phyloP scores from a whole-genome alignment of 2,329 filamentous ascomycete species.

The Fusarium sp. region DNA sequence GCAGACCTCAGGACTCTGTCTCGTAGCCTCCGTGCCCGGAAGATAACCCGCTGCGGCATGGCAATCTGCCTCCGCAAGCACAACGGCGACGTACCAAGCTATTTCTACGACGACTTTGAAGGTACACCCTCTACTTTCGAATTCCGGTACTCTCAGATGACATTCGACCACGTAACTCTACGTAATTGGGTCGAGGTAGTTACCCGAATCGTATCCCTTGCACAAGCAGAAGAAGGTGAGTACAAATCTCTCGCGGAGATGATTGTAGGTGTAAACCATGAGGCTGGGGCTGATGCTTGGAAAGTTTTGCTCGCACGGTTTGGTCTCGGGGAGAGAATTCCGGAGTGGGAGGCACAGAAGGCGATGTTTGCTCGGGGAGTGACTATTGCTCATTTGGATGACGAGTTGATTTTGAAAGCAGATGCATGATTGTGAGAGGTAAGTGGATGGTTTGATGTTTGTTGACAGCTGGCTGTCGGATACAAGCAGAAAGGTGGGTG shows the following conservation, averaged over 20 bases:
- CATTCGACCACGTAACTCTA: constrained; percentile 39
- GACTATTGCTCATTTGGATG: constrained; percentile 25
- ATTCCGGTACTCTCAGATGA: constrained; percentile 45
- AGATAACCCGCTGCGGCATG: not conserved
- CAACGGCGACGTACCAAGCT: fast-evolving
- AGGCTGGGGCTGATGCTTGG: constrained; percentile 9
- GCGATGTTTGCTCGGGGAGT: constrained; percentile 12
- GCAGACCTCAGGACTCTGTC: not conserved
- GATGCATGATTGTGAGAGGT: not conserved
- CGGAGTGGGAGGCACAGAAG: constrained; percentile 39
- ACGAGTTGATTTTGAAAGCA: constrained; percentile 3
- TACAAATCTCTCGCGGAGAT: not conserved
- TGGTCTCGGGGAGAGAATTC: constrained; percentile 23
- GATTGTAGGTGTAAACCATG: not conserved
- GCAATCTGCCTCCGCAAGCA: constrained; percentile 4
- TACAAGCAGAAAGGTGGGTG: not conserved
- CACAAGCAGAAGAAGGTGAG: not conserved
- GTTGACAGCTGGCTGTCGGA: not conserved
- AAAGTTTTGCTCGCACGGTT: constrained; percentile 21
- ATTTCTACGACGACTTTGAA: not conserved
- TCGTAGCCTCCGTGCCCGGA: fast-evolving
- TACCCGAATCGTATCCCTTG: constrained; percentile 28
- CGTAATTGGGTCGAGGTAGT: constrained; percentile 39
- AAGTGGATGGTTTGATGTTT: not conserved
- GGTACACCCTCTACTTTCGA: constrained; percentile 35